These are phyloP conservation scores for Plasmodium ovale DNA, from an alignment of 169 alveolate genomes.

Conservation along the genomic window DNA sequence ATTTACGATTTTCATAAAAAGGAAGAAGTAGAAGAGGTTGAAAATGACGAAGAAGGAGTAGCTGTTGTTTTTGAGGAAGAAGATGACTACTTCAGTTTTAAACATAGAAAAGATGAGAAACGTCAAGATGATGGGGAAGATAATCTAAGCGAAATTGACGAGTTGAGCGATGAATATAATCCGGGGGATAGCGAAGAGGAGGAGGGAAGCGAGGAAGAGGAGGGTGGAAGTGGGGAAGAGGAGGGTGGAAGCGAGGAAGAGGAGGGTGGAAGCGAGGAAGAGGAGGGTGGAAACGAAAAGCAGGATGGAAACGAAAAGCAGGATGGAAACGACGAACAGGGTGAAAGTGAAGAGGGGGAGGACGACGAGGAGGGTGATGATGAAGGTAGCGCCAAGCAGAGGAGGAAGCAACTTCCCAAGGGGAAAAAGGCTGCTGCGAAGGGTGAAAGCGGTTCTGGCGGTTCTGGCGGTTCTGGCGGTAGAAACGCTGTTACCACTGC, in stretches of 20 bases:
- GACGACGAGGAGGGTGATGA: conserved; percentile 77
- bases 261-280: conserved; percentile 29
- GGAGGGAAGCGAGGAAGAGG: conserved; percentile 78
- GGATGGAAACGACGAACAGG: conserved; percentile 78
- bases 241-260: conserved; percentile 78
- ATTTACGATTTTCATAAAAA: conserved; percentile 82
- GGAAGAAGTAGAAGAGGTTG: conserved; percentile 79
- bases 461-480: too few species aligned
- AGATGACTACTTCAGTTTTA: conserved; percentile 79
- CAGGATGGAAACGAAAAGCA: conserved; percentile 60
- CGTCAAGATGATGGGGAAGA: conserved; percentile 72
- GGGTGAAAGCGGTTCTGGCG: conserved; percentile 61
- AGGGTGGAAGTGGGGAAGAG: conserved; percentile 25
- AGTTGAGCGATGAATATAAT: conserved; percentile 62
- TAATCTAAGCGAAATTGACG: conserved; percentile 48
- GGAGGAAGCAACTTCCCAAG: conserved; percentile 53
- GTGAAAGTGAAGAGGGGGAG: conserved; percentile 79
- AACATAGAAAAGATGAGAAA: conserved; percentile 61
- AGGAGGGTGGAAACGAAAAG: conserved; percentile 10
- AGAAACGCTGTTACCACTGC: too few species aligned
- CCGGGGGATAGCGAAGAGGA: conserved; percentile 64
- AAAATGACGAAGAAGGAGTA: conserved; percentile 80
- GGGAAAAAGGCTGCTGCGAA: conserved; percentile 25
- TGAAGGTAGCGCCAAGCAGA: conserved; percentile 74
- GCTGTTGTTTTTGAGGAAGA: conserved; percentile 88